Base-by-base conservation (phyloP, 179 eudicot genomes). In the Spergularia azorica region DNA sequence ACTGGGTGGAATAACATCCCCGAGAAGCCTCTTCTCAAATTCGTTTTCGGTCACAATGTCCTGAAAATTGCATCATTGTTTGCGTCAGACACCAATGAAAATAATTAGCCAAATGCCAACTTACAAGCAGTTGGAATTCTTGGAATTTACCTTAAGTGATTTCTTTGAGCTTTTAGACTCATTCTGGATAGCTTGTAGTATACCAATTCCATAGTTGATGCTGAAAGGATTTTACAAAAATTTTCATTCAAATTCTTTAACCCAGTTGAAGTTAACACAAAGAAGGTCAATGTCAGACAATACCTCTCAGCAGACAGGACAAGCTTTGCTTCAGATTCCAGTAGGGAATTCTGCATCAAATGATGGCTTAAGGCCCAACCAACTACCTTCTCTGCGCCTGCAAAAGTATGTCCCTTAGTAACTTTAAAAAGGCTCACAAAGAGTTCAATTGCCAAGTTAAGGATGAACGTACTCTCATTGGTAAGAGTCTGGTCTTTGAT, bases 331-430 rank as follows among this genome's bases (percentile, higher is more conserved):
- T 81, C 82, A 13, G 73, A 63, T 41, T 83, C 43, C 67, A 78
- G 83, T 75, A 88, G 91, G 74, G 83, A 67, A 78, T 69, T 63
- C 52, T 90, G 82, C 97, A 92, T 94, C 46, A 87, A 82, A 71
- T 92, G 98, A 85, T 89, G 94, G 81, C 90, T 87, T 55, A 90
- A 70, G 71, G 98, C 97, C 98, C 98, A 94, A 46, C 98, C 98
- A 74, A 89, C 64, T 38, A 94, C 82, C 84, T 94, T 92, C 81
- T 92, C 98, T 21, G 82, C 97, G 83, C 81, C 97, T 92, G 48
- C 46, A 46, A n/a, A 70, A 64, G 9, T 51, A 55, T 51, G 32
- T 63, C 41, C 17, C 18, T 9, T 54, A 64, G 15, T 58, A 13
- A 39, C 17, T 21, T 20, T 62, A 26, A 50, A 41, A 74, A 70